Percentiles rank a stretch among this genome's conserved stretches.
These are phyloP conservation scores for Cephalotrichum gorgonifer DNA, from an alignment of 2,329 filamentous ascomycete species.

Conservation along the genomic window DNA sequence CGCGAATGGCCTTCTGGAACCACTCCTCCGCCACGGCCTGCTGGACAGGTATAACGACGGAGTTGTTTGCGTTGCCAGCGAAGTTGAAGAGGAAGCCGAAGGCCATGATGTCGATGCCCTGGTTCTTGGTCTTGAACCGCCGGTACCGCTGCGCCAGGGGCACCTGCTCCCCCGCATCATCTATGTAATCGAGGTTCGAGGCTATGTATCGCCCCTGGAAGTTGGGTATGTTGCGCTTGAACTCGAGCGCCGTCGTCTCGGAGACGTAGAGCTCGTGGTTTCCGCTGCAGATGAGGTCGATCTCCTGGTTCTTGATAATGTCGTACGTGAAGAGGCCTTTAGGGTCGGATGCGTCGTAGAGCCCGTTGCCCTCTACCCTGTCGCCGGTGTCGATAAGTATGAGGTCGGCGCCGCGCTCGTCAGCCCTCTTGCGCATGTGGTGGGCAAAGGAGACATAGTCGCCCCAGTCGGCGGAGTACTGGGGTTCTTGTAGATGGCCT, in stretches of 20 bases:
- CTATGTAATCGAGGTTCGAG: conserved; percentile 84
- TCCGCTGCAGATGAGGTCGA: conserved; percentile 78
- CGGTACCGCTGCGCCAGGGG: conserved; percentile 75
- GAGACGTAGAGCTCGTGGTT: conserved; percentile 92
- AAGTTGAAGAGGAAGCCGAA: conserved; percentile 97
- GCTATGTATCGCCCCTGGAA: conserved; percentile 75
- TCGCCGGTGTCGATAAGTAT: conserved; percentile 95
- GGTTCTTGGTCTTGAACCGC: conserved; percentile 87
- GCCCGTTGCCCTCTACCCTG: conserved; percentile 83
- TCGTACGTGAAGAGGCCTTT: conserved; percentile 85
- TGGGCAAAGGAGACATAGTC: conserved; percentile 91
- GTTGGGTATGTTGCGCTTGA: conserved; percentile 68
- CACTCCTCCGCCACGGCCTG: conserved; percentile 74
- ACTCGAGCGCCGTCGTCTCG: conserved; percentile 69
- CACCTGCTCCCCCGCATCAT: conserved; percentile 58
- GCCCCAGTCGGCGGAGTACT: conserved; percentile 94
- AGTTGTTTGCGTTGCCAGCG: conserved; percentile 82
- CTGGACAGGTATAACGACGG: conserved; percentile 68
- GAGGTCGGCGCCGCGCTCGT: conserved; percentile 69
- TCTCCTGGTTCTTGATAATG: conserved; percentile 70
- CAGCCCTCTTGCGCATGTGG: conserved; percentile 69
- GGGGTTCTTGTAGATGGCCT: conserved; percentile 84
- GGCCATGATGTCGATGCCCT: conserved; percentile 70
- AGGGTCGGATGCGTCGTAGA: conserved; percentile 82
- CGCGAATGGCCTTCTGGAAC: conserved; percentile 79